Evolutionary conservation across 495 filamentous ascomycete genomes (phyloP).

Genomic region (Immersiella caudata): DNA sequence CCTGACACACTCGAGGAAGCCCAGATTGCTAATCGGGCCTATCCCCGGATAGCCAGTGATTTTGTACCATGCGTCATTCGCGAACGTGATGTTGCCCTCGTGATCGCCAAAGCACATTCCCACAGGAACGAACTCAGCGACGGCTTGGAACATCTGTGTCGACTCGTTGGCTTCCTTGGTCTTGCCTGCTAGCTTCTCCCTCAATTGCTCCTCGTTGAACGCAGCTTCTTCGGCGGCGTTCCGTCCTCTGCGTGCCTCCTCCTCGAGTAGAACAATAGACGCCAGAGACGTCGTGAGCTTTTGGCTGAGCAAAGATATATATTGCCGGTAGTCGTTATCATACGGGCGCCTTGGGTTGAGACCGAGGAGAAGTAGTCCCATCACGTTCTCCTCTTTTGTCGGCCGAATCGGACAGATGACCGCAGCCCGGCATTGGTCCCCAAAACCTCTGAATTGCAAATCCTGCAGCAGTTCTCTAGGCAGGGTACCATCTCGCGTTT

Average conservation of each 20-base stretch:
- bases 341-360: conserved; percentile 66
- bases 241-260: conserved; percentile 62
- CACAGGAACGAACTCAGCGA: conserved; percentile 69
- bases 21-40: conserved; percentile 33
- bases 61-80: conserved; percentile 65
- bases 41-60: conserved; percentile 38
- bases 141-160: conserved; percentile 65
- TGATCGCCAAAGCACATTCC: conserved; percentile 68
- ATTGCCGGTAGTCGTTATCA: conserved; percentile 68
- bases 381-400: conserved; percentile 54
- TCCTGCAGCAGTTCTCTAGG: conserved; percentile 54
- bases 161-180: conserved; percentile 66
- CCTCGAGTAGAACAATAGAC: conserved; percentile 65
- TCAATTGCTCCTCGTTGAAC: conserved; percentile 61
- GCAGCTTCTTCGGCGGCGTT: conserved; percentile 62
- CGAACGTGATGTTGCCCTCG: conserved; percentile 61
- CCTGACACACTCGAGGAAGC: conserved; percentile 43
- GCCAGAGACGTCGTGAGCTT: conserved; percentile 67
- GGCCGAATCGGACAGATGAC: conserved; percentile 65
- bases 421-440: conserved; percentile 57
- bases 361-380: conserved; percentile 64
- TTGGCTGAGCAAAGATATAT: conserved; percentile 61
- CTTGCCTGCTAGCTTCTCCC: conserved; percentile 60
- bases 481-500: conserved; percentile 57
- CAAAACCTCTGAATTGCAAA: conserved; percentile 62